Evolutionary conservation across 2,329 filamentous ascomycete species (phyloP), one percentile per base, ranked within the genome.

Genomic region (Fusarium graminum): DNA sequence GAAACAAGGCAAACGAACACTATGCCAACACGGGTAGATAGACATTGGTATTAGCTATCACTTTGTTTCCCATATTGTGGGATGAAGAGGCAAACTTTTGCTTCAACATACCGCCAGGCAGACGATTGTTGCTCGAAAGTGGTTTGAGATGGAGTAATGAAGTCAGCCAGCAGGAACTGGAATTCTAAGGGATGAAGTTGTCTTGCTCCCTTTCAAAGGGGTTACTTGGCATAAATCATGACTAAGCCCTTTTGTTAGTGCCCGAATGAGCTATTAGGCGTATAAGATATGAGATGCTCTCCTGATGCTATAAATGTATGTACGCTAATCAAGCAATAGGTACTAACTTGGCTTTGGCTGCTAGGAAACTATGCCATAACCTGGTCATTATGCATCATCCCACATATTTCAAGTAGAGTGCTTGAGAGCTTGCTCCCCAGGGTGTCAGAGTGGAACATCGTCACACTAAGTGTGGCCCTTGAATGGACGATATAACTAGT

Each of bases 171-270:
- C 19, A 60, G 41, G 59, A 51, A 59, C 52, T 73, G 61, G 60
- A 70, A 73, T 72, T 61, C 51, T 42, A 73, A 72, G 67, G 70
- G 70, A 67, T 69, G 65, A 70, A 29, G 60, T 66, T 69, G 67
- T 63, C 56, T 60, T 53, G 60, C 46, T 64, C 63, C 61, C 67
- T 54, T 70, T 50, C 32, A 25, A 60, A 69, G 62, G 70, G 66
- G 56, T 19, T 53, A 19, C 56, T 52, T 57, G 41, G 51, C 11
- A 30, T 34, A 13, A 19, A 30, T 16, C 14, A 62, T 72, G 68
- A 72, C 68, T 72, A 70, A 72, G 60, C 65, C 22, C 22, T 22
- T 22, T 22, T 22, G 22, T 22, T 22, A 22, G 22, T 22, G 22
- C 22, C 22, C 22, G 22, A 22, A 22, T 22, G 22, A 22, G 6